Percentiles rank a stretch among this genome's conserved stretches.
Conservation (phyloP, 1,284 basidiomycete genomes). For the Puccinia horiana region DNA sequence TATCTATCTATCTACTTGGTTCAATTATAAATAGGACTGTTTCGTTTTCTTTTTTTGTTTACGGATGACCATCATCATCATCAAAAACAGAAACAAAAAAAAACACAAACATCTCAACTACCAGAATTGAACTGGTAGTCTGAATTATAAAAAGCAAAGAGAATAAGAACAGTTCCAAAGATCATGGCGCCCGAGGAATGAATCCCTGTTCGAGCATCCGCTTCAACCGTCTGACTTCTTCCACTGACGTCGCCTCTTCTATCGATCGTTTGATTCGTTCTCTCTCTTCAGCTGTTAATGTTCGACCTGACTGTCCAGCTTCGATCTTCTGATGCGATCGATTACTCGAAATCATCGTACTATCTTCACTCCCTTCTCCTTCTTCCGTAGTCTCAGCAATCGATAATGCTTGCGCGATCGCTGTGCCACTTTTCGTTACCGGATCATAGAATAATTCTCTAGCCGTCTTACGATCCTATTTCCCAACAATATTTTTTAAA, state of each 20-base stretch:
- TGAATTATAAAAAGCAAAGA: no score
- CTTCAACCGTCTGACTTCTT: constrained; percentile 84
- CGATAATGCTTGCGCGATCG: constrained; percentile 71
- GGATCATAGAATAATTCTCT: constrained; percentile 72
- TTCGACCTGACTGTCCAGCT: constrained; percentile 63
- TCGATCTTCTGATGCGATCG: constrained; percentile 56
- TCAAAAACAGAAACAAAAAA: no score
- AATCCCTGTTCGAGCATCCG: constrained; percentile 78
- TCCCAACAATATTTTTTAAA: no score
- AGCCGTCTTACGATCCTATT: constrained; percentile 73
- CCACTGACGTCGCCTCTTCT: constrained; percentile 81
- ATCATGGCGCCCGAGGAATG: constrained; percentile 18
- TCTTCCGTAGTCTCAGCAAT: constrained; percentile 65
- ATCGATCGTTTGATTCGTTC: constrained; percentile 86
- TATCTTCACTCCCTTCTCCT: constrained; percentile 54
- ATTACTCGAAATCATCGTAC: constrained; percentile 63
- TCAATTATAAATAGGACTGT: no score
- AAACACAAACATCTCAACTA: no score
- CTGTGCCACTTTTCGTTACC: constrained; percentile 65
- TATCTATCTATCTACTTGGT: no score
- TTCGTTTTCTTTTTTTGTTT: no score
- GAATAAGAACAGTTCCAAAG: no score
- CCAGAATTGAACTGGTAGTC: no score
- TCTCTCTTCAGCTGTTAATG: constrained; percentile 90
- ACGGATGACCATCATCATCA: no score